Evolutionary conservation across 441 rosid genomes (phyloP).

Genomic region (Erodium moschatum): DNA sequence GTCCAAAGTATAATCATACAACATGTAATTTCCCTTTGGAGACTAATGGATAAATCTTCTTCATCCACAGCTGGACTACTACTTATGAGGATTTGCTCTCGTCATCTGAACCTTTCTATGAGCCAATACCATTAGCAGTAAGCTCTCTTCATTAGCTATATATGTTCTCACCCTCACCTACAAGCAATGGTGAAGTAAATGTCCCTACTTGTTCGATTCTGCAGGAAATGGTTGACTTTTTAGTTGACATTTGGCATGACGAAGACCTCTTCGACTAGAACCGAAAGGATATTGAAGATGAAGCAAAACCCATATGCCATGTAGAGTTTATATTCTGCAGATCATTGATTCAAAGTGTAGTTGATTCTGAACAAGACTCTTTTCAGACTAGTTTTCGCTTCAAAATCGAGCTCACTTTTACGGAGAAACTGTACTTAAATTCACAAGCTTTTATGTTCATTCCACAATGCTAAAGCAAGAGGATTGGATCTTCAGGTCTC

Average conservation of each 20-base stretch:
- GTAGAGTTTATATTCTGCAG: conserved; percentile 12
- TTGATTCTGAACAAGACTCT: background rate
- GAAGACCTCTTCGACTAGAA: conserved; percentile 47
- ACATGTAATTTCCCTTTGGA: too few species aligned
- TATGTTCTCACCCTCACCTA: background rate
- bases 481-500: too few species aligned
- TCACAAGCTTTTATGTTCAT: too few species aligned
- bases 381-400: background rate
- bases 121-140: conserved; percentile 50
- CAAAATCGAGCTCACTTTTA: too few species aligned
- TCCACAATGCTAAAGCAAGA: too few species aligned
- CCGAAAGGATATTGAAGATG: conserved; percentile 7
- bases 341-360: conserved; percentile 6
- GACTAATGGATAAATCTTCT: conserved; percentile 13
- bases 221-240: conserved; percentile 64
- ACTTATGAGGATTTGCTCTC: conserved; percentile 47
- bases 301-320: conserved; percentile 17
- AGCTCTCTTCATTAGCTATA: conserved; percentile 21
- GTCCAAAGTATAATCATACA: too few species aligned
- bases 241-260: conserved; percentile 46
- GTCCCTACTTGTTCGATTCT: conserved; percentile 14
- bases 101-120: conserved; percentile 38
- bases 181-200: conserved; percentile 12
- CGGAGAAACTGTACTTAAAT: too few species aligned
- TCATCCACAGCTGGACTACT: conserved; percentile 42